These are phyloP conservation scores for Nitzschia sp. DNA, from an alignment of 108 stramenopile species.

Conservation along the genomic window DNA sequence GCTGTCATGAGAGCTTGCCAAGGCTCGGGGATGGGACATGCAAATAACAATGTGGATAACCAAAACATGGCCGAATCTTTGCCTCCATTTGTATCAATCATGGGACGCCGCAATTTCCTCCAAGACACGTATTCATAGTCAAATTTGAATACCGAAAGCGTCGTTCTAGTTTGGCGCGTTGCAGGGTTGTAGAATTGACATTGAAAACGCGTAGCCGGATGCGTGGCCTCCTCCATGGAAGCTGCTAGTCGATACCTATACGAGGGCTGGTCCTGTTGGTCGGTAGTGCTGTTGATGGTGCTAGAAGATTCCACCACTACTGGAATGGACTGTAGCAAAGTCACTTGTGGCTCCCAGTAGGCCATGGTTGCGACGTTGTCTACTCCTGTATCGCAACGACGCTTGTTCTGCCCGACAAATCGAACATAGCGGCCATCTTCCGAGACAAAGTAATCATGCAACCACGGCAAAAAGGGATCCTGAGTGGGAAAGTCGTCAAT, in stretches of 20 bases:
- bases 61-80: slow-evolving; percentile 50
- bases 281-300: neutral
- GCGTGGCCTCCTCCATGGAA: slow-evolving; percentile 50
- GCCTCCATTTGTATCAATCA: slow-evolving; percentile 50
- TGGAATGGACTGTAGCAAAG: slow-evolving; percentile 67
- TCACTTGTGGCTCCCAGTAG: slow-evolving; percentile 69
- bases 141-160: slow-evolving; percentile 58
- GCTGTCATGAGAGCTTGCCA: slow-evolving; percentile 18
- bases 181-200: slow-evolving; percentile 61
- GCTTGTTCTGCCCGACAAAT: slow-evolving; percentile 81
- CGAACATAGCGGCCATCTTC: slow-evolving; percentile 49
- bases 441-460: slow-evolving; percentile 73
- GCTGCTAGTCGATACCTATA: slow-evolving; percentile 27
- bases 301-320: slow-evolving; percentile 23
- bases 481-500: slow-evolving; percentile 60
- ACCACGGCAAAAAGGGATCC: slow-evolving; percentile 86
- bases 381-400: slow-evolving; percentile 64
- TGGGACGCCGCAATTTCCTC: slow-evolving; percentile 27
- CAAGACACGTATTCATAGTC: slow-evolving; percentile 75
- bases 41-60: slow-evolving; percentile 51
- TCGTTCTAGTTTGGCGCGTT: slow-evolving; percentile 22
- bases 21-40: slow-evolving; percentile 67
- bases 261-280: neutral
- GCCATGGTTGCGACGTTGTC: slow-evolving; percentile 35
- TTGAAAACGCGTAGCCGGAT: slow-evolving; percentile 73